Evolutionary conservation across 2,329 filamentous ascomycete genomes (phyloP), one percentile per base, ranked within the genome.

Genomic region (Fusarium pseudocircinatum): DNA sequence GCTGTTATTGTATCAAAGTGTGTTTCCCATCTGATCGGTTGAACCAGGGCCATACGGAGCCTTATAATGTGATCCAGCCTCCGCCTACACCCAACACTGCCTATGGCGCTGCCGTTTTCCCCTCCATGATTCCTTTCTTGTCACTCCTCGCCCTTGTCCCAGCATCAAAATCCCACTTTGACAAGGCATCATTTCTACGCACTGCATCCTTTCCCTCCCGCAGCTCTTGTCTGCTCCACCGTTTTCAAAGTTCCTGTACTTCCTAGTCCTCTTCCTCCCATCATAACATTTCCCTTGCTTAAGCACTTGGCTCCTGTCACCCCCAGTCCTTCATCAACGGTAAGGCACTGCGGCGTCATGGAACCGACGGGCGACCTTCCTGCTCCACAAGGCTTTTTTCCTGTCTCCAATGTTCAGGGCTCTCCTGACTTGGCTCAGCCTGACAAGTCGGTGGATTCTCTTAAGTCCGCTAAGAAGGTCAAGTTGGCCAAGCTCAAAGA

Each of bases 81-180:
- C 22, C 28, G 24, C 40, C 36, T 53, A 30, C 40, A 53, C 16
- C 30, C 40, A 52, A 14, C 24, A 40, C 57, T 53, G 30, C 54
- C 43, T 61, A 36, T 16, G n/a, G 36, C 56, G 60, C 46, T 71
- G 56, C 57, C 63, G 61, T 44, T 32, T 37, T 36, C 40, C 49
- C 50, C 43, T 46, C 56, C 34, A 32, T 49, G 28, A 28, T 60
- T 69, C 28, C 36, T 50, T 47, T 47, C 26, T 50, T 52, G 40
- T 65, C 62, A 77, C 63, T 76, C 32, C 15, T 42, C 20, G 36
- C 39, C 36, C 54, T 49, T 63, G 56, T 58, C 50, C 39, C 49
- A 52, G 49, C 46, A 47, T 60, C 52, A 60, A 67, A 42, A 47
- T 63, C 26, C 46, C 68, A 28, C 46, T 39, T 58, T 57, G 28